Conservation (phyloP, 352 stramenopile genomes). For the Phytophthora lateralis region DNA sequence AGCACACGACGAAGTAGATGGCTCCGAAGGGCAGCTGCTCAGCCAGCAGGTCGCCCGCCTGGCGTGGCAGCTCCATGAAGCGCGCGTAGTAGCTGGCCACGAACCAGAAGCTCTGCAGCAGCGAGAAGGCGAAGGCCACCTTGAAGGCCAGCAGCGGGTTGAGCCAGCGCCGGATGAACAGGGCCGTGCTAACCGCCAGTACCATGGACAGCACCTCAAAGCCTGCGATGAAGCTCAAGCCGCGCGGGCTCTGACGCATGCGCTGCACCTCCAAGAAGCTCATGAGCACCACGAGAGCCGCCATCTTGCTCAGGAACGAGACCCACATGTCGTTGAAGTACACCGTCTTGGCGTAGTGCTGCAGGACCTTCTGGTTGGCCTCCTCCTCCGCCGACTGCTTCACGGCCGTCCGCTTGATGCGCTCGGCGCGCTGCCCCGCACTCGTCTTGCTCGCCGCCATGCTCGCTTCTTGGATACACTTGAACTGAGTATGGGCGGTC, state of each 20-base stretch:
- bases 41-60: slow-evolving; percentile 58
- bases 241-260: slow-evolving; percentile 52
- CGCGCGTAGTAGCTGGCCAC: slow-evolving; percentile 53
- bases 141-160: slow-evolving; percentile 80
- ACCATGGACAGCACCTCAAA: slow-evolving; percentile 73
- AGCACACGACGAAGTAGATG: slow-evolving; percentile 81
- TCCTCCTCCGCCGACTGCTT: slow-evolving; percentile 37
- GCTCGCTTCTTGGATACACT: too few relatives aligned
- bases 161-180: slow-evolving; percentile 70
- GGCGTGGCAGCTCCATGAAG: slow-evolving; percentile 42
- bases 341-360: slow-evolving; percentile 83
- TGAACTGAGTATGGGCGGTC: too few relatives aligned
- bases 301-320: slow-evolving; percentile 82
- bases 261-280: slow-evolving; percentile 61
- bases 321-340: slow-evolving; percentile 89
- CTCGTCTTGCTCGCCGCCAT: slow-evolving; percentile 27
- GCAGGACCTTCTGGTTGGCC: slow-evolving; percentile 71
- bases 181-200: slow-evolving; percentile 53
- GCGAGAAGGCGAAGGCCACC: slow-evolving; percentile 69
- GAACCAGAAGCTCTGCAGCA: slow-evolving; percentile 80
- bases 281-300: slow-evolving; percentile 71
- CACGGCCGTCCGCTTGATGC: slow-evolving; percentile 26
- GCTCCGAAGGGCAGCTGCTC: slow-evolving; percentile 76
- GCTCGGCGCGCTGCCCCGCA: slow-evolving; percentile 22
- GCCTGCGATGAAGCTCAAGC: slow-evolving; percentile 56